Evolutionary conservation across 1,139 yeast species (phyloP).

Genomic region (Candida tetrigidarum): DNA sequence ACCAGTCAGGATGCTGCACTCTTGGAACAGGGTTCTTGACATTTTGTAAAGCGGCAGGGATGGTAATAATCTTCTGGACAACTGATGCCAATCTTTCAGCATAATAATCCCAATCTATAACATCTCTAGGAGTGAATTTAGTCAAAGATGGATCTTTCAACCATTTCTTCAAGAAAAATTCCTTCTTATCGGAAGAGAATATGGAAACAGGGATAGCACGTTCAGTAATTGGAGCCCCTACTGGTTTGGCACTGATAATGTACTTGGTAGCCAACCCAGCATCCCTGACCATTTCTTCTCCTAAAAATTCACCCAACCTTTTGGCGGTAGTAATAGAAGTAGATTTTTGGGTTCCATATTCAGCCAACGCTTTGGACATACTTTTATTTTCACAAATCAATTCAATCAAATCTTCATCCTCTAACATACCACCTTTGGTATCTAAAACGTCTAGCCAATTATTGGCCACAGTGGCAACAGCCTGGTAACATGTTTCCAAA

Average conservation of each 20-base stretch:
- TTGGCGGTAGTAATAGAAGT: slow-evolving; percentile 96
- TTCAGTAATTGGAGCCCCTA: slow-evolving; percentile 90
- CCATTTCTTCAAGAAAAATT: slow-evolving; percentile 83
- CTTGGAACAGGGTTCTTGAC: slow-evolving; percentile 95
- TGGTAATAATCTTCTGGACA: slow-evolving; percentile 91
- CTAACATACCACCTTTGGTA: slow-evolving; percentile 82
- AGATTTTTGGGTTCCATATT: slow-evolving; percentile 89
- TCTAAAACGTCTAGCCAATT: slow-evolving; percentile 96
- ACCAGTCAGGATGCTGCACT: slow-evolving; percentile 95
- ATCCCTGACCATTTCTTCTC: slow-evolving; percentile 97
- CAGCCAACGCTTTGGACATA: slow-evolving; percentile 91
- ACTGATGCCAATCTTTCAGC: slow-evolving; percentile 91
- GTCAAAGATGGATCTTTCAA: slow-evolving; percentile 75
- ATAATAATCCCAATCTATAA: slow-evolving; percentile 94
- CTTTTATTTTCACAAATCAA: slow-evolving; percentile 95
- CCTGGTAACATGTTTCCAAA: slow-evolving; percentile 77
- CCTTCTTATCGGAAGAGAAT: slow-evolving; percentile 76
- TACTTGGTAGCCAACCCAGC: slow-evolving; percentile 96
- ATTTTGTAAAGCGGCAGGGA: slow-evolving; percentile 95
- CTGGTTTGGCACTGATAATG: slow-evolving; percentile 84
- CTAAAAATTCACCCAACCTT: slow-evolving; percentile 91
- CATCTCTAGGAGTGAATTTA: slow-evolving; percentile 86
- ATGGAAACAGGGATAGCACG: slow-evolving; percentile 97
- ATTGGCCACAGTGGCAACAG: slow-evolving; percentile 93
- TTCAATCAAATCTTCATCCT: slow-evolving; percentile 92